Evolutionary conservation across 2,329 filamentous ascomycete genomes (phyloP).

Genomic region (Diaporthe helianthi): DNA sequence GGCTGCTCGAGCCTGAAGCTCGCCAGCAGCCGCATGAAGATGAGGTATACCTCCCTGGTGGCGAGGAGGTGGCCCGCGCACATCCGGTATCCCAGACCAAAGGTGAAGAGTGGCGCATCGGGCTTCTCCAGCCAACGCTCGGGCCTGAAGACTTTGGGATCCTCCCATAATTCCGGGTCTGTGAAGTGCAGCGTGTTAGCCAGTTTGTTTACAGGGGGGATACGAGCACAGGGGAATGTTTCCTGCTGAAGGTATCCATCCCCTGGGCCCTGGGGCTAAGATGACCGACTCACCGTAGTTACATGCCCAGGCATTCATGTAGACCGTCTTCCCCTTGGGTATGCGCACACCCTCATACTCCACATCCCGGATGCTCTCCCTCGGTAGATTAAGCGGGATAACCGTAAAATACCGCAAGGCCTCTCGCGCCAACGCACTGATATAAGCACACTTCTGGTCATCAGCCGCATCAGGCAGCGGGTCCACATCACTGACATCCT

Average conservation of each 20-base stretch:
- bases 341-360: slow-evolving; percentile 61
- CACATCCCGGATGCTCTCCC: slow-evolving; percentile 65
- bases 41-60: slow-evolving; percentile 60
- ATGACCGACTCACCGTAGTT: slow-evolving; percentile 22
- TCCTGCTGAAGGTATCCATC: no score
- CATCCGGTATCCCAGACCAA: slow-evolving; percentile 61
- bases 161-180: slow-evolving; percentile 68
- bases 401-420: slow-evolving; percentile 70
- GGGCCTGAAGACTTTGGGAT: slow-evolving; percentile 66
- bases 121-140: slow-evolving; percentile 50
- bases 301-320: slow-evolving; percentile 63
- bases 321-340: slow-evolving; percentile 68
- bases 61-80: slow-evolving; percentile 61
- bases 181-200: not conserved
- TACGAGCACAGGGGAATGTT: no score
- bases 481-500: slow-evolving; percentile 50
- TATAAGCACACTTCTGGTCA: slow-evolving; percentile 69
- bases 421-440: slow-evolving; percentile 70
- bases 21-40: slow-evolving; percentile 57
- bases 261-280: no score
- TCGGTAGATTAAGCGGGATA: slow-evolving; percentile 69
- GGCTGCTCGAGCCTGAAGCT: slow-evolving; percentile 53
- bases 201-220: no score
- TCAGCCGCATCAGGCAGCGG: slow-evolving; percentile 65
- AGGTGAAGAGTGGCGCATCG: slow-evolving; percentile 58